A percentile compares a stretch with the other conserved stretches of the same genome.
These are phyloP conservation scores for Diaporthe helianthi DNA, from an alignment of 2,329 filamentous ascomycete species.

Conservation along the genomic window DNA sequence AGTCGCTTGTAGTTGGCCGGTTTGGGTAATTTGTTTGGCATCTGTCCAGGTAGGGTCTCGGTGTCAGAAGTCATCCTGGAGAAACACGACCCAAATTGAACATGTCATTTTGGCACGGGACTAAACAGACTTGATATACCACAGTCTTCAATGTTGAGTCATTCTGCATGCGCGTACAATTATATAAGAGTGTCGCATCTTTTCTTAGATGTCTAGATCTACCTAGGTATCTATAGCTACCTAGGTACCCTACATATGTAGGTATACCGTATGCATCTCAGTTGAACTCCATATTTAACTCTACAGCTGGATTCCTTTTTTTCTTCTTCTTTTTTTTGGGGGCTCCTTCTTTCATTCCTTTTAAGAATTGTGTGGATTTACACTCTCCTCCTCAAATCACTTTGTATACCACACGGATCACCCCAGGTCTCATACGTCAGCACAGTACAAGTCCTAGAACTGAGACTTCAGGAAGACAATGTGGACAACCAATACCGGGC, in stretches of 20 bases:
- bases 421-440: no score
- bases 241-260: no score
- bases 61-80: background rate
- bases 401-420: background rate
- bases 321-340: no score
- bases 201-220: background rate
- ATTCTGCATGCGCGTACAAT: background rate
- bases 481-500: background rate
- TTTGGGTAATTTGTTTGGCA: constrained; percentile 14
- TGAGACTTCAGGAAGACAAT: background rate
- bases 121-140: background rate
- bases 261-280: background rate
- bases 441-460: background rate
- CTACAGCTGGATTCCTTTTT: background rate
- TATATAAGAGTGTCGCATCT: background rate
- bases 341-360: background rate
- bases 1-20: background rate
- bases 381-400: background rate
- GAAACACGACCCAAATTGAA: background rate
- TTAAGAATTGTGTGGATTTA: background rate
- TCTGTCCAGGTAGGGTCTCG: background rate
- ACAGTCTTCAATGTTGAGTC: background rate
- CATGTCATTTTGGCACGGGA: background rate
- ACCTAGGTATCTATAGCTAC: no score
- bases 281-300: background rate